Evolutionary conservation across 768 basidiomycete genomes (phyloP).

Genomic region (Coprinopsis cinerea): DNA sequence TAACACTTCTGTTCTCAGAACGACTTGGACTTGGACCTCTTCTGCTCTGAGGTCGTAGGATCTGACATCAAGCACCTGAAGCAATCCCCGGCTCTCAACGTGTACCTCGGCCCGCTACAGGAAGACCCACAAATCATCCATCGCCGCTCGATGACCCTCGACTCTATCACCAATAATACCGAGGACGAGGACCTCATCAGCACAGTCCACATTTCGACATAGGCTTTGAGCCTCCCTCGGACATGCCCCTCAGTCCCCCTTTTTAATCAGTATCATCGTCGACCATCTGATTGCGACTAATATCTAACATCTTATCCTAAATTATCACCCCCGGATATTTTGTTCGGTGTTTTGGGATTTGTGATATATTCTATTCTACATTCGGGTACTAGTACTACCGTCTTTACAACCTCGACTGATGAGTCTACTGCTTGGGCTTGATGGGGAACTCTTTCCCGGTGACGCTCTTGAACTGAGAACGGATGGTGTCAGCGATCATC

Average conservation of each 20-base stretch:
- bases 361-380: too few relatives aligned
- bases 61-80: conserved; percentile 53
- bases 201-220: too few relatives aligned
- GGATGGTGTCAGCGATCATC: conserved; percentile 25
- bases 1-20: conserved; percentile 38
- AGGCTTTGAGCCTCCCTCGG: too few relatives aligned
- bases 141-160: conserved; percentile 10
- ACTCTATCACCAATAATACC: conserved; percentile 3
- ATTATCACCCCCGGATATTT: too few relatives aligned
- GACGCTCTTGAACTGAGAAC: conserved; percentile 22
- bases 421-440: too few relatives aligned
- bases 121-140: conserved; percentile 5
- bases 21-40: conserved; percentile 62
- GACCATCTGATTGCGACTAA: too few relatives aligned
- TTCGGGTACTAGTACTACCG: too few relatives aligned
- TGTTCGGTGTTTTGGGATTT: too few relatives aligned
- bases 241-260: too few relatives aligned
- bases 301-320: too few relatives aligned
- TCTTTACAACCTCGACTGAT: too few relatives aligned
- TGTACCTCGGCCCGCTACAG: conserved; percentile 28
- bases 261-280: too few relatives aligned
- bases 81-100: conserved; percentile 45
- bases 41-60: conserved; percentile 51
- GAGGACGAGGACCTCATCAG: background rate
- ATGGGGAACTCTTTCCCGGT: conserved; percentile 29